Percentiles rank a stretch among this genome's conserved stretches.
Evolutionary conservation across 345 rosid species (phyloP).

Genomic region (Turnera subulata): DNA sequence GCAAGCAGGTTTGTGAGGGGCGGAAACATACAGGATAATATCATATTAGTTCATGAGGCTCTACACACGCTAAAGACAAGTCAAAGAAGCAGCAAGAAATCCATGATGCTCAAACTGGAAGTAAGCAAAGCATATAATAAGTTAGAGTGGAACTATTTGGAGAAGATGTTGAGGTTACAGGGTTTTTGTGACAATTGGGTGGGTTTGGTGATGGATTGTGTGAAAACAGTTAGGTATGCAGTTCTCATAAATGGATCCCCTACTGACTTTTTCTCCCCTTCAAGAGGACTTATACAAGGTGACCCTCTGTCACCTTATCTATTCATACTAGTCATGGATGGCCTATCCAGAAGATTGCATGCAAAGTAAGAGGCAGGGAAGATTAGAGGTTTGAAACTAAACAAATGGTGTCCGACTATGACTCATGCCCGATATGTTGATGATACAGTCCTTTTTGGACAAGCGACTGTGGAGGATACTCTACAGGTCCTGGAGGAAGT

Average conservation of each 20-base stretch:
- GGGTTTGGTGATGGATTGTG: neutral
- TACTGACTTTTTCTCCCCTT: neutral
- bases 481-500: no score
- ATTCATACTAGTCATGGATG: neutral
- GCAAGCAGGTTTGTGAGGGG: neutral
- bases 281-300: neutral
- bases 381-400: no score
- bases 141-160: neutral
- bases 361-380: no score
- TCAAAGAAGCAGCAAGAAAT: neutral
- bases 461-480: no score
- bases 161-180: neutral
- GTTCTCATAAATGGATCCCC: neutral
- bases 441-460: no score
- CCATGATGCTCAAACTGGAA: neutral
- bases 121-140: neutral
- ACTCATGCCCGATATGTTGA: no score
- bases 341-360: no score
- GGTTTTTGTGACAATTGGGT: neutral
- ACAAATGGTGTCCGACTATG: no score
- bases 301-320: neutral
- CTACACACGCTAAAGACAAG: neutral
- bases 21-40: neutral
- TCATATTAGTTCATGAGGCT: neutral
- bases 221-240: neutral